Evolutionary conservation across 306 rosid genomes (phyloP), one percentile per base, ranked within the genome.

Genomic region (Crotalaria pallida): DNA sequence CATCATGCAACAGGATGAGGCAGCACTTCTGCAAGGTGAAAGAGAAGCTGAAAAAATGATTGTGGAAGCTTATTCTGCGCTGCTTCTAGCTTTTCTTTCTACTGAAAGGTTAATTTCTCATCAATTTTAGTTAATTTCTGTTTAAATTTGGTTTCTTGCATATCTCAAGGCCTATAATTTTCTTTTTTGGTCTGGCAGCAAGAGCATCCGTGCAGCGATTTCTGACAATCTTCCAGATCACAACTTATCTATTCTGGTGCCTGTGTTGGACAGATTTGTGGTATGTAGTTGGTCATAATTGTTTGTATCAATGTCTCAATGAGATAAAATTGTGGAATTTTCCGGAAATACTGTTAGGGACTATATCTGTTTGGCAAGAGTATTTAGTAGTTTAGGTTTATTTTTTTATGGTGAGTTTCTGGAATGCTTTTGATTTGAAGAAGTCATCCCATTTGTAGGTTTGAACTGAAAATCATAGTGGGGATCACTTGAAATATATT

Each of bases 201-300:
- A 83, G 71, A 83, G 81, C 53, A 62, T 79, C 21, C 86, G 86
- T 16, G 79, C 55, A 23, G 79, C 84, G 59, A 83, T 83, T 61
- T 79, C 84, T 18, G 79, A 83, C 62, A 75, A 71, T 55, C 86
- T 83, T 79, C 86, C 86, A 12, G 84, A 75, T 57, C 69, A 68
- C 87, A 95, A 79, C 77, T 84, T 95, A 69, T 62, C 89, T 8
- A 71, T 77, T 68, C 96, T 94, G 36, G 99, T 95, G 24, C 99
- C 99, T 16, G 99, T 95, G 53, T 59, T 95, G 86, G 99, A 95
- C 62, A 90, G 97, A 87, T 95, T 95, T 66, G 96, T 91, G 97
- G 99, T 95, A 91, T 58, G 90, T 68, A 56, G 44, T 52, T 33
- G 11, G 38, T 63, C 18, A 4, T 34, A 52, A 5, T 61, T 15